These are phyloP conservation scores for Tephrocybe sp. DNA, from an alignment of 768 basidiomycete species.

Conservation along the genomic window DNA sequence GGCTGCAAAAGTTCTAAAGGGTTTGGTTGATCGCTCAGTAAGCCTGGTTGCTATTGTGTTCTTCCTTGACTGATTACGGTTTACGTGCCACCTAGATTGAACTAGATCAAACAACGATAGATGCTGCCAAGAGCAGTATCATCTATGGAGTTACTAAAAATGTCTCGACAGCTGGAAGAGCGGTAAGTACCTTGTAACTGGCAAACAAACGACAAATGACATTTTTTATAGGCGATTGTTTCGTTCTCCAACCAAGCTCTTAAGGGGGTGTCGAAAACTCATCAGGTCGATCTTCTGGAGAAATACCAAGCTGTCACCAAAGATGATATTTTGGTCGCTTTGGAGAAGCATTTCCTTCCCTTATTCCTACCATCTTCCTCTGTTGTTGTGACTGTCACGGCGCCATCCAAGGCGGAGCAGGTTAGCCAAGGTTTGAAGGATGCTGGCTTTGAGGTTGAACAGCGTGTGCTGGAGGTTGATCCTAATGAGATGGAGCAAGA, in stretches of 20 bases:
- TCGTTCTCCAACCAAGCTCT: conserved; percentile 92
- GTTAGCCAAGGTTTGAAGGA: conserved; percentile 60
- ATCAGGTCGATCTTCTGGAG: conserved; percentile 74
- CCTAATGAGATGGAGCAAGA: conserved; percentile 44
- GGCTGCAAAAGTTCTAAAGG: conserved; percentile 72
- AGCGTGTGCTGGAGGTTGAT: conserved; percentile 62
- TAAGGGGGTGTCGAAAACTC: conserved; percentile 74
- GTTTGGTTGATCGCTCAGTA: conserved; percentile 82
- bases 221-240: conserved; percentile 54
- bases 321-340: conserved; percentile 65
- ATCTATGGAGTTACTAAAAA: conserved; percentile 79
- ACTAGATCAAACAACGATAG: conserved; percentile 76
- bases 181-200: conserved; percentile 48
- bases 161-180: conserved; percentile 84
- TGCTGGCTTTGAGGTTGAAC: conserved; percentile 80
- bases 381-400: conserved; percentile 78
- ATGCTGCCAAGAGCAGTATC: conserved; percentile 89
- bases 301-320: conserved; percentile 79
- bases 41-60: conserved; percentile 18
- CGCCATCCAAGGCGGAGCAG: conserved; percentile 75
- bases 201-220: neutral
- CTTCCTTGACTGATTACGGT: neutral
- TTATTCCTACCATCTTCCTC: conserved; percentile 78
- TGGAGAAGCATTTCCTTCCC: conserved; percentile 78
- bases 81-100: conserved; percentile 57